phyloP scores from a whole-genome alignment of 768 basidiomycete genomes.

The Gautieria morchelliformis region DNA sequence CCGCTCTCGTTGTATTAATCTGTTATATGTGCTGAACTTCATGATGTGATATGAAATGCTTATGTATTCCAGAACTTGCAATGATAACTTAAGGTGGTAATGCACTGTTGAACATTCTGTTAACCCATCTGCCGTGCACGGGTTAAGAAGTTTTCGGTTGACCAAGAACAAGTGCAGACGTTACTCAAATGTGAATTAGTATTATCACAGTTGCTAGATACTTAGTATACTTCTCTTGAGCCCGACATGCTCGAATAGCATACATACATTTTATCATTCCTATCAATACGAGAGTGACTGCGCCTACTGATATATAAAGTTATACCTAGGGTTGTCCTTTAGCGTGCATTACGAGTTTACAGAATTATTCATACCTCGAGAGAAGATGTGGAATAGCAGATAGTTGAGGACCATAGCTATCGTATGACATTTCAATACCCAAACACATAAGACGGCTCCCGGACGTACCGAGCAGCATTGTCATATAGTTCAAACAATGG shows the following conservation, averaged over 20 bases:
- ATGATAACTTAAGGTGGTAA: too few species aligned
- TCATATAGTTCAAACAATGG: slow-evolving; percentile 97
- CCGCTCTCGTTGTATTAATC: background rate
- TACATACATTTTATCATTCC: background rate
- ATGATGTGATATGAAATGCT: background rate
- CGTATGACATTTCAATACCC: background rate
- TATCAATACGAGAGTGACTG: background rate
- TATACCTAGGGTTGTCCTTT: slow-evolving; percentile 28
- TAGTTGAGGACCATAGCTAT: slow-evolving; percentile 83
- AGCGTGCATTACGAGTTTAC: background rate
- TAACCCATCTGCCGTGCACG: too few species aligned
- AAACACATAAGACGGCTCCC: background rate
- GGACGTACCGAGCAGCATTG: slow-evolving; percentile 73
- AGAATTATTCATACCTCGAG: slow-evolving; percentile 47
- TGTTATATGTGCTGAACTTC: background rate
- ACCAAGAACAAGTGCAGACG: too few species aligned
- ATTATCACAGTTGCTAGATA: too few species aligned
- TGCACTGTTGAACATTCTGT: too few species aligned
- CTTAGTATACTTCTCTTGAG: too few species aligned
- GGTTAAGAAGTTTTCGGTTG: too few species aligned
- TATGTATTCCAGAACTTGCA: too few species aligned
- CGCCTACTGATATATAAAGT: slow-evolving; percentile 66
- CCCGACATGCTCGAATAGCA: too few species aligned
- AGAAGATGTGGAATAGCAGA: slow-evolving; percentile 90
- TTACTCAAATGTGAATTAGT: too few species aligned